Evolutionary conservation across 768 basidiomycete species (phyloP), one percentile per base, ranked within the genome.

Genomic region (Gymnopilus dilepis): DNA sequence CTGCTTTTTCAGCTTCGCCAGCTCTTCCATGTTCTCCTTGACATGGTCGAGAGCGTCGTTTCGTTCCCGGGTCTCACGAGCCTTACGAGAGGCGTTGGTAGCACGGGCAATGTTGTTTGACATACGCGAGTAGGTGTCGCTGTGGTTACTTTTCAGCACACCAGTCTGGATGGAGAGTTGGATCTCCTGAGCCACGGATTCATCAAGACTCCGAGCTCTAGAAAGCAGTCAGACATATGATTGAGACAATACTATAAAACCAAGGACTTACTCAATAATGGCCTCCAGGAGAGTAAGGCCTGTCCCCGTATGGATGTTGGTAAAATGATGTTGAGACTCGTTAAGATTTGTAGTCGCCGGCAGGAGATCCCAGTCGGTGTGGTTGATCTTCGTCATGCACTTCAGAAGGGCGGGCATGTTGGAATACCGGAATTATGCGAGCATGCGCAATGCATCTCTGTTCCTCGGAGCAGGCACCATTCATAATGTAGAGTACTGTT

Each of bases 311-410:
- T 58, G 58, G 3, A 31, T 13, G 31, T 71, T 69, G 0, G 70
- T 68, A 57, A 59, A 67, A 28, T 65, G 62, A 42, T 71, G 70
- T 42, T 69, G 67, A 4, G 58, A 22, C 41, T 69, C 65, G 11
- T 62, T 61, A 6, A 65, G 57, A 47, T 72, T 72, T 1, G 67
- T 69, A 37, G 70, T 67, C 4, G 69, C 43, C 0, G 62, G 68
- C 4, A 63, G 67, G 5, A 31, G 30, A 33, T 65, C 67, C 65
- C 66, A 70, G 26, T 69, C 58, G 12, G 61, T 56, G 0, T 64
- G 47, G 17, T 33, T 7, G 7, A 72, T 66, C 5, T 47, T 58
- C 2, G 66, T 69, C n/a, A 56, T 59, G 5, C 47, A 67, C 45
- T 64, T 64, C 40, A 76, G 41, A 19, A 72, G 43, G 21, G 64